Base-by-base conservation (phyloP, 371 early-diverging fungal genomes). In the Syncephalis plumigaleata region DNA sequence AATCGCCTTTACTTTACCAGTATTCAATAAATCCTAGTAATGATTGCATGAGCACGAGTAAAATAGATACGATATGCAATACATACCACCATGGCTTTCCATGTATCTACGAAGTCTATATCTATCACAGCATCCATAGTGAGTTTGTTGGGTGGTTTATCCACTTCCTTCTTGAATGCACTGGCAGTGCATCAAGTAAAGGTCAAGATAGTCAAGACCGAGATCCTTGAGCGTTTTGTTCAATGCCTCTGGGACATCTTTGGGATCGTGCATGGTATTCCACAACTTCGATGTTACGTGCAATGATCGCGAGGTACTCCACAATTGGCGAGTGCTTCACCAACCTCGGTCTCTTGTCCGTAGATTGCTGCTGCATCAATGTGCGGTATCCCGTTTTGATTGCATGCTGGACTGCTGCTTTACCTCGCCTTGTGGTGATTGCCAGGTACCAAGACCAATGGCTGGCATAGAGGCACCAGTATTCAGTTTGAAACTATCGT, bases 251-350 rank as follows among this genome's bases (percentile, higher is more conserved):
- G 65, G 57, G 21, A 88, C 84, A 39, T 80, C 66, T 44, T 78
- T 71, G 21, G 79, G 76, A 22, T 66, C 66, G 47, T 86, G 83
- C 47, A 75, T 64, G 44, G 78, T 83, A 64, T 83, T 84, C 92
- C 91, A 91, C 20, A 96, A 68, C 71, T 96, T 93, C 55, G 81
- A 77, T 16, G 91, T 91, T 51, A 91, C 63, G 55, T 90, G 92
- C 24, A 93, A 53, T 85, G 67, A 25, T 76, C 62, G 47, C 91
- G 73, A 39, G 69, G 67, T 3, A 83, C 58, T 37, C 58, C 58
- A 11, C 70, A 63, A 27, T 72, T 63, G 8, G 55, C 55, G 42
- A 89, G 68, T 20, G 70, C 84, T 52, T 73, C 68, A 24, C 93
- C 93, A 38, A 91, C 77, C 44, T 86, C 80, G 27, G 69, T 63